Evolutionary conservation across 192 early-diverging fungal genomes (phyloP), one percentile per base, ranked within the genome.

Genomic region (Rhizophagus sp.): DNA sequence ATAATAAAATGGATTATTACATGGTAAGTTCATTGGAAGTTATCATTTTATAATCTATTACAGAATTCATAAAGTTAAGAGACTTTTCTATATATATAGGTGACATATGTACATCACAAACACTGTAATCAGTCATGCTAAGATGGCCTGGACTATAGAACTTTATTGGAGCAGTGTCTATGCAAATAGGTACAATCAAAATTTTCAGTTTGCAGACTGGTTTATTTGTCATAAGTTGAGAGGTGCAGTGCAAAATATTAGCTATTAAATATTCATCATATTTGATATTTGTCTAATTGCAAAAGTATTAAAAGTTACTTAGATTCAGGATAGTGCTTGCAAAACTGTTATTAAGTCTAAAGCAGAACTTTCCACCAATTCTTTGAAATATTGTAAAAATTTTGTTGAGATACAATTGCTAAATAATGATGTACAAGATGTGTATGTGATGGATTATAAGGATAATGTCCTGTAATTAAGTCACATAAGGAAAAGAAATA

Each of bases 391-490:
- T 71, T 22, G 22, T 71, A 71, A 17, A 41, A 4, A 82, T 62
- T n/a, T 34, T 76, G 79, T 81, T 81, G 49, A 76, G 82, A 82
- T 74, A 27, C 73, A 79, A 84, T 81, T 82, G 66, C 64, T 74
- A 83, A 73, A 79, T 65, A 33, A 9, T 1, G 0, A 65, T n/a
- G 0, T 65, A 65, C 64, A 65, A 2, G 17, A 7, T 65, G 24
- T 65, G 10, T n/a, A 25, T 65, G n/a, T 65, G n/a, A 24, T 65
- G 10, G 24, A 65, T 27, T 2, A 33, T 65, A n/a, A 25, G 64
- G 64, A 65, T 65, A 65, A 65, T 15, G 64, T 25, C 30, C 30
- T 65, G 64, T 65, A 65, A 2, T 25, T 65, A 3, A 2, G 30
- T 65, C 22, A 65, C n/a, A n/a, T 65, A 2, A 24, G 25, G n/a